These are phyloP conservation scores for Colletotrichum sp. DNA, from an alignment of 2,329 filamentous ascomycete species.

Conservation along the genomic window DNA sequence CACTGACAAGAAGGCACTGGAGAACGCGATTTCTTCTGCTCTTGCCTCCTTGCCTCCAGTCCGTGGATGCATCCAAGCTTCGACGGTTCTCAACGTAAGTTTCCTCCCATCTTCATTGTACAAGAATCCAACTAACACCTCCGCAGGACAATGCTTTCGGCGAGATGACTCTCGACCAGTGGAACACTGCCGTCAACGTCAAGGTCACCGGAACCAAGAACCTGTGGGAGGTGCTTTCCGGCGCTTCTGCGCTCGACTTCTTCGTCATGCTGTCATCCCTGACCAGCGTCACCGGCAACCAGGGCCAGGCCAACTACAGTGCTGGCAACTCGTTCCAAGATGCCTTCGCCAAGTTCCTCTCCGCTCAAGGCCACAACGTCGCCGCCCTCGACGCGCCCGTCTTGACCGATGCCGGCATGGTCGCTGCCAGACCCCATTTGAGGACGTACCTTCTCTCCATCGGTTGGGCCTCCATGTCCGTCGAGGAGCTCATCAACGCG, in stretches of 20 bases:
- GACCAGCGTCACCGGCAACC: conserved; percentile 29
- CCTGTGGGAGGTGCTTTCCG: conserved; percentile 33
- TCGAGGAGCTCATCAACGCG: conserved; percentile 4
- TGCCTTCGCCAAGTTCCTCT: conserved; percentile 45
- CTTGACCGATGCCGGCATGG: conserved; percentile 54
- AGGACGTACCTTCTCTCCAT: conserved; percentile 11
- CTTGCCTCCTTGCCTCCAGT: neutral
- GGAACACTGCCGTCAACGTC: conserved; percentile 28
- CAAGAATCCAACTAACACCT: neutral
- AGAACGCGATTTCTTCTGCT: neutral
- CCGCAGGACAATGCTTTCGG: conserved; percentile 24
- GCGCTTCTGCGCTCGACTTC: conserved; percentile 33
- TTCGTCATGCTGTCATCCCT: conserved; percentile 39
- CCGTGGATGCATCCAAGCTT: conserved; percentile 3
- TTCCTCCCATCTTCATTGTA: fast-evolving
- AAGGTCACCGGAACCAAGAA: conserved; percentile 37
- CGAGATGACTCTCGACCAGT: conserved; percentile 33
- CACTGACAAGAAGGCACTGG: neutral
- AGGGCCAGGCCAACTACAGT: conserved; percentile 47
- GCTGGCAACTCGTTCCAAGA: conserved; percentile 49
- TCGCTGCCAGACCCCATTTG: conserved; percentile 47
- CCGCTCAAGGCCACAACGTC: conserved; percentile 42
- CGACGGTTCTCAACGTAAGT: conserved; percentile 13
- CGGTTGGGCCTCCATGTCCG: conserved; percentile 1
- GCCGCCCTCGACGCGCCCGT: conserved; percentile 58